Base-by-base conservation (phyloP, 78 protist genomes). In the Emiliania huxleyi region DNA sequence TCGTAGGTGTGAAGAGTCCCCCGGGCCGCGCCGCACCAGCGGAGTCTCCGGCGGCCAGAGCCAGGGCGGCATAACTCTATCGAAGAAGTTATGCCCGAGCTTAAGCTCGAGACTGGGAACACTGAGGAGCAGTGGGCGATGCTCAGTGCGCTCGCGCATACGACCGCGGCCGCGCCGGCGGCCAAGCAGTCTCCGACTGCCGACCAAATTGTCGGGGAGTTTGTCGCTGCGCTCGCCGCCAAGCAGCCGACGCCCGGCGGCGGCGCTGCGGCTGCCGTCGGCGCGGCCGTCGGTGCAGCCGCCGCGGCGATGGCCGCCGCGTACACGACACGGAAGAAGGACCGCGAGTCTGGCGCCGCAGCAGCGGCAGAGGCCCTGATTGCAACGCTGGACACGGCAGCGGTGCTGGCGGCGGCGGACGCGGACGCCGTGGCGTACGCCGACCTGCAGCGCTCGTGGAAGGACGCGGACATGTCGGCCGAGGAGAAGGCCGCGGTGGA, bases 181-280 rank as follows among this genome's bases (percentile, higher is more conserved):
- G n/a, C n/a, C n/a, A n/a, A n/a, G n/a, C n/a, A n/a, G n/a, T n/a
- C n/a, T n/a, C n/a, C n/a, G n/a, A n/a, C n/a, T n/a, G n/a, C n/a
- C n/a, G n/a, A n/a, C n/a, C n/a, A n/a, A n/a, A n/a, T n/a, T n/a
- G n/a, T 91, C 45, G 87, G 44, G 2, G 43, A n/a, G n/a, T 91
- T 83, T n/a, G 73, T 49, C 45, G 22, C 35, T 12, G 88, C 69
- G n/a, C 75, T 91, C 12, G 88, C 52, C 44, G 93, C 87, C 35
- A 91, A 91, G 93, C 33, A n/a, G 55, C 93, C 93, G 4, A 91
- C 93, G 23, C 93, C 93, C 1, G 93, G 93, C 2, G 93, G 93
- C 25, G 93, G 93, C 11, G 93, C 90, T 0, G 93, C 93, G 15
- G 93, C 75, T 0, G 69, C 44, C 6, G 93, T 91, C 22, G 75